Conservation (phyloP, 805 yeast species). For the Debaryomyces tyrocola region DNA sequence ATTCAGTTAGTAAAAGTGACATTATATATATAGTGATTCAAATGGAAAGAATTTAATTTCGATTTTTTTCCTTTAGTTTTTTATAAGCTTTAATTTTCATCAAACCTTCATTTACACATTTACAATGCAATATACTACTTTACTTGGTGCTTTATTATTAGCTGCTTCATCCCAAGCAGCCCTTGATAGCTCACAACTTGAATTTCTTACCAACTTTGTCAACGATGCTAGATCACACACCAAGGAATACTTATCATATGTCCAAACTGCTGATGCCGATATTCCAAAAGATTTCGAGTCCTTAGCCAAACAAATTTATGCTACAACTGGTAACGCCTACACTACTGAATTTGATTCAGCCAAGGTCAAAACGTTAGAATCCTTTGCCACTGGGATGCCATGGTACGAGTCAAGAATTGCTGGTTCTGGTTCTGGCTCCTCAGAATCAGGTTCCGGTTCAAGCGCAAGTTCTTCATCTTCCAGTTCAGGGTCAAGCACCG, state of each 20-base stretch:
- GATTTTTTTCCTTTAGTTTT: background rate
- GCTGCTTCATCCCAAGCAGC: background rate
- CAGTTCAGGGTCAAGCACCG: constrained; percentile 1
- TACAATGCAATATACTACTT: background rate
- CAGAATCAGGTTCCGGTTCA: constrained; percentile 3
- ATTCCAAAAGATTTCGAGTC: constrained; percentile 29
- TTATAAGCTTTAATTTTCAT: background rate
- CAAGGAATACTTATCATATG: constrained; percentile 24
- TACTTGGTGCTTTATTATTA: background rate
- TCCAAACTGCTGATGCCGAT: constrained; percentile 21
- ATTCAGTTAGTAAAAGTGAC: too few relatives aligned
- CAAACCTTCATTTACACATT: background rate
- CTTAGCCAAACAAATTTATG: constrained; percentile 29
- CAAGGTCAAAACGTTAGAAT: constrained; percentile 19
- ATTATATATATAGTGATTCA: background rate
- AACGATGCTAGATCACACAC: constrained; percentile 29
- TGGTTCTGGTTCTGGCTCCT: constrained; percentile 3
- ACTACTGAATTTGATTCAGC: constrained; percentile 27
- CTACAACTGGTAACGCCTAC: constrained; percentile 36
- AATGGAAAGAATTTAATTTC: background rate
- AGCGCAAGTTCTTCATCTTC: background rate
- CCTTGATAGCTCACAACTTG: constrained; percentile 9
- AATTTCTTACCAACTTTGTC: constrained; percentile 36
- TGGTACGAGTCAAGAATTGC: constrained; percentile 30
- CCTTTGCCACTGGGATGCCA: constrained; percentile 36